Evolutionary conservation across 805 yeast species (phyloP), one percentile per base, ranked within the genome.

Genomic region (Candida sphagnicola): DNA sequence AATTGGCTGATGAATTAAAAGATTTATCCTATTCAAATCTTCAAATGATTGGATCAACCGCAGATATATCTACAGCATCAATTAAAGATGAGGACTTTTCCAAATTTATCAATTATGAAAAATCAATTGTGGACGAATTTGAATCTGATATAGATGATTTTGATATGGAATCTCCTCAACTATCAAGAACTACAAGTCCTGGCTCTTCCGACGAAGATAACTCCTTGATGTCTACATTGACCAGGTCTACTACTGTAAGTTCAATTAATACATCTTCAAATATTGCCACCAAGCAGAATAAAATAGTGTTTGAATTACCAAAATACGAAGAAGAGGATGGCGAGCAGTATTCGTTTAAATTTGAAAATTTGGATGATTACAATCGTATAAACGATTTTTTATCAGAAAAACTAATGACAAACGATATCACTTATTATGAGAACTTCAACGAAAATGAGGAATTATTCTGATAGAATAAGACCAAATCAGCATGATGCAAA

Each of bases 241-340:
- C 73, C 0, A 45, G 73, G 37, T 64, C 71, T 10, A 68, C 72
- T 18, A 67, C 72, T 2, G 68, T 65, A 4, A 58, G 66, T 5
- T 61, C 70, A 35, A 54, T 51, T 36, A 57, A 53, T 43, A 51
- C 61, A 2, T 43, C 44, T 6, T 19, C 42, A 30, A 39, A 45
- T 31, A 47, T 43, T 13, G 4, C 26, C 4, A 18, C 12, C n/a
- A 6, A 31, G 5, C 32, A 33, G 25, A 30, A 14, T 8, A 30
- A 31, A n/a, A 49, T 54, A 35, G 58, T 63, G 42, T 59, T 59
- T 38, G 65, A 60, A 17, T 51, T 66, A 34, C 72, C 72, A 4
- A 50, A 48, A 24, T 63, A 54, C 42, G 51, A 36, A 13, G 43
- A 50, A 34, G 48, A 51, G 18, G 47, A 41, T 29, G 39, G 37